A percentile compares a stretch with the other conserved stretches of the same genome.
Evolutionary conservation across 208 protist genomes (phyloP).

Genomic region (Trichomonas gallinae): DNA sequence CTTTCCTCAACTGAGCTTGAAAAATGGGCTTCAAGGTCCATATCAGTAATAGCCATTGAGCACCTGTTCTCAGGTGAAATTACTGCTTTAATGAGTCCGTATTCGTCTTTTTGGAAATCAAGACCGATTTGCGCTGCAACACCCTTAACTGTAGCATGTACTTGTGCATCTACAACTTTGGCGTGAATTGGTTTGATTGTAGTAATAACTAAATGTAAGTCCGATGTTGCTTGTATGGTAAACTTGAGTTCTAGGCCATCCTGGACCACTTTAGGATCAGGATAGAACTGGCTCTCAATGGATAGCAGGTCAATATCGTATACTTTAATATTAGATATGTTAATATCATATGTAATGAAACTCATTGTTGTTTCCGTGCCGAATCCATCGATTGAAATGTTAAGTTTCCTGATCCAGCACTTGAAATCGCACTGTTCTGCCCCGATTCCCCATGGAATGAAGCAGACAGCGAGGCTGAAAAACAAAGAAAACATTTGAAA

Average conservation of each 20-base stretch:
- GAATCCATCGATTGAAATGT: background rate
- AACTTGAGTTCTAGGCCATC: background rate
- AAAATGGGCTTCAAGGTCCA: background rate
- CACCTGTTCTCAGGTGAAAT: background rate
- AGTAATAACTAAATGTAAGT: background rate
- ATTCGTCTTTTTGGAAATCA: background rate
- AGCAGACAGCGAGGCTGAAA: background rate
- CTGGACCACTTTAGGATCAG: background rate
- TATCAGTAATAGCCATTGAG: background rate
- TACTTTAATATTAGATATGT: background rate
- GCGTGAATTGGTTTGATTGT: too few relatives aligned
- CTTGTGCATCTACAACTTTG: background rate
- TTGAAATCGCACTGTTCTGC: background rate
- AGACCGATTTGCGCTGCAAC: background rate
- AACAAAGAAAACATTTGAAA: background rate
- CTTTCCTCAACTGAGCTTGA: background rate
- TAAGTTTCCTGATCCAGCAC: background rate
- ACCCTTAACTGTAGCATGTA: background rate
- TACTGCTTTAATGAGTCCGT: background rate
- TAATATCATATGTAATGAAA: background rate
- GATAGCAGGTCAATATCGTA: background rate
- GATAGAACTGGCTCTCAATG: background rate
- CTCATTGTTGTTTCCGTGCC: background rate
- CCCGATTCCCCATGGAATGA: background rate
- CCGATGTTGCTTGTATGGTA: background rate